These are phyloP conservation scores for Pseudonectria foliicola DNA, from an alignment of 2,329 filamentous ascomycete genomes.

Conservation along the genomic window DNA sequence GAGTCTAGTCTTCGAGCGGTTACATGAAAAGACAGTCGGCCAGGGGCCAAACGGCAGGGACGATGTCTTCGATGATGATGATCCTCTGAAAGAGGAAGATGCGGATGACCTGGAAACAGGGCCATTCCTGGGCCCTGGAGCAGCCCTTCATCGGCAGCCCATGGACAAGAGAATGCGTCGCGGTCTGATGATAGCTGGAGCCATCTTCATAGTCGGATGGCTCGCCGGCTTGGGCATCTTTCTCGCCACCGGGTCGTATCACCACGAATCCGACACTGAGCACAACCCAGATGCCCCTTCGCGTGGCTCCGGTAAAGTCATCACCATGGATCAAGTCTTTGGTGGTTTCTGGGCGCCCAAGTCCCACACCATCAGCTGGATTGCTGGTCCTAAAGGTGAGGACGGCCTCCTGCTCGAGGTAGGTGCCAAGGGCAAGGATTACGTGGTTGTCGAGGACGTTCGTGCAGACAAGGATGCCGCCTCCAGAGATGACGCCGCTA, in stretches of 20 bases:
- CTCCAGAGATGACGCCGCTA: constrained; percentile 21
- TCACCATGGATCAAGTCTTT: constrained; percentile 67
- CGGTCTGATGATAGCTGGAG: constrained; percentile 52
- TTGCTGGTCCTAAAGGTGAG: constrained; percentile 64
- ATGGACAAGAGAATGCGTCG: constrained; percentile 62
- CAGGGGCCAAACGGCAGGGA: constrained; percentile 19
- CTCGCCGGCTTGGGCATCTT: constrained; percentile 60
- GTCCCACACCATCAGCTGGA: constrained; percentile 66
- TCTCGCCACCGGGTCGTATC: constrained; percentile 57
- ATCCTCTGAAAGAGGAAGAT: constrained; percentile 27
- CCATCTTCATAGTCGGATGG: constrained; percentile 61
- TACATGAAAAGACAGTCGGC: constrained; percentile 49
- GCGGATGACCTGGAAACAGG: constrained; percentile 42
- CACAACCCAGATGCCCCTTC: constrained; percentile 63
- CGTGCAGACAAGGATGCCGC: constrained; percentile 36
- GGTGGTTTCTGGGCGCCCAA: constrained; percentile 57
- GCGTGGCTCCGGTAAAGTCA: constrained; percentile 60
- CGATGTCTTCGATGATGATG: constrained; percentile 37
- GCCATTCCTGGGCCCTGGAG: constrained; percentile 40
- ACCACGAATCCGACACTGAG: constrained; percentile 52
- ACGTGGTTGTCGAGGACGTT: constrained; percentile 82
- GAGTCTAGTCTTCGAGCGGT: constrained; percentile 72
- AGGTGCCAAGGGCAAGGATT: constrained; percentile 58
- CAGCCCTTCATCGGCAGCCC: constrained; percentile 37
- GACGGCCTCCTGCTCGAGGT: constrained; percentile 81